Evolutionary conservation across 805 yeast species (phyloP), one percentile per base, ranked within the genome.

Genomic region (Komagataella pastoris): DNA sequence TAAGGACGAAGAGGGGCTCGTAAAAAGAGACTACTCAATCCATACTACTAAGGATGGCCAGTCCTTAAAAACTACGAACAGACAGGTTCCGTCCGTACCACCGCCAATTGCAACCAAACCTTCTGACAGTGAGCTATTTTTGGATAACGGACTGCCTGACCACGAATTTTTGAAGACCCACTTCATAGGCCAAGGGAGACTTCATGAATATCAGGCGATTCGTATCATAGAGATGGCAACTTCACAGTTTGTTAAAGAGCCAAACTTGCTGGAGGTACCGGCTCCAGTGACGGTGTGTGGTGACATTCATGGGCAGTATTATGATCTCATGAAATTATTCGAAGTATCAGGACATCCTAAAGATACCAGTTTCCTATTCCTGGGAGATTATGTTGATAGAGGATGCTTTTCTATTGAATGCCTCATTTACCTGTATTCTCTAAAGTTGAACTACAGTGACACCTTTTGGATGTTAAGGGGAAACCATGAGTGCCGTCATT

Each of bases 211-310:
- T 8, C 97, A 91, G 63, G 88, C 87, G 0, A 58, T 82, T 47
- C 71, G 71, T 47, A 90, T 91, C 51, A 63, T 91, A 46, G 62
- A 69, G 17, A 72, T 71, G 65, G 95, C 95, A 7, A 81, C 89
- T 0, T 71, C 70, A 19, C 64, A 82, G 6, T 72, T 93, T 52
- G 63, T 74, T 12, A 63, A 67, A 44, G 98, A 91, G 61, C 95
- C 96, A 5, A 91, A 86, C 59, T 63, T 91, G 58, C 69, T 91
- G 50, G 74, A 75, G 17, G 85, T 93, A 1, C 90, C 89, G 2
- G 95, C 97, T 0, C 99, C 98, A 0, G 87, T 91, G 2, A 90
- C 96, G 0, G 89, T 91, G 2, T 89, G 97, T 69, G 99, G 99
- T 52, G 98, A 91, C 67, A 77, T 90, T n/a, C 98, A 91, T 66